These are phyloP conservation scores for Dissophora ornata DNA, from an alignment of 192 early-diverging fungal genomes.

Conservation along the genomic window DNA sequence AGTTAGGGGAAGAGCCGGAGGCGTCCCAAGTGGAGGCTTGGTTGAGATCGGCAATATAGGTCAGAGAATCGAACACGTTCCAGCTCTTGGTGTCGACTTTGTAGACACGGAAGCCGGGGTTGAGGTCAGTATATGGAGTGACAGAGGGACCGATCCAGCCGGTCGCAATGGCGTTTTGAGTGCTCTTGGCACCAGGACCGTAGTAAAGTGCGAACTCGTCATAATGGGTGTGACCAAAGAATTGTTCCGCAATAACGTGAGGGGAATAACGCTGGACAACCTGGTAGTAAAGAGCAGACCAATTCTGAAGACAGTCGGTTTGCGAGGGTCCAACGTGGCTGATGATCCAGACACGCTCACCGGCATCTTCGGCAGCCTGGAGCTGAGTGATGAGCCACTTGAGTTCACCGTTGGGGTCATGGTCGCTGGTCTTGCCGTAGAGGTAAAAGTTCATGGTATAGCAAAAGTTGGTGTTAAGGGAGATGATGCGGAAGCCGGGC, in stretches of 20 bases:
- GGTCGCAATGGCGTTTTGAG: conserved; percentile 57
- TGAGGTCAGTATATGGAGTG: conserved; percentile 62
- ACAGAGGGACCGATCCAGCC: conserved; percentile 65
- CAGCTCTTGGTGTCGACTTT: conserved; percentile 64
- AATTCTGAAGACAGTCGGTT: conserved; percentile 61
- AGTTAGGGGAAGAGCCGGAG: conserved; percentile 48
- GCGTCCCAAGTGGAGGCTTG: conserved; percentile 55
- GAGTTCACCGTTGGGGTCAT: conserved; percentile 64
- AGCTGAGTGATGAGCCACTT: conserved; percentile 62
- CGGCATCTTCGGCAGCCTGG: conserved; percentile 62
- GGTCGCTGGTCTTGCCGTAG: conserved; percentile 52
- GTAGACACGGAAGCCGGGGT: conserved; percentile 69
- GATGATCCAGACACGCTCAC: conserved; percentile 69
- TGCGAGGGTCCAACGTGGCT: conserved; percentile 64
- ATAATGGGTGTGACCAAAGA: conserved; percentile 68
- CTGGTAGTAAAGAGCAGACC: conserved; percentile 64
- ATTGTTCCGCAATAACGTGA: conserved; percentile 65
- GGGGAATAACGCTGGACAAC: conserved; percentile 66
- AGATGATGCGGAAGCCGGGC: conserved; percentile 60
- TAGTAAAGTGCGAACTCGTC: conserved; percentile 69
- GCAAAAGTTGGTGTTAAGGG: conserved; percentile 70
- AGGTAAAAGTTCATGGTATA: conserved; percentile 69
- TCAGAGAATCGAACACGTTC: conserved; percentile 64
- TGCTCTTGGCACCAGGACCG: conserved; percentile 32
- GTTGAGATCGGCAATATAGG: conserved; percentile 64